These are phyloP conservation scores for Penicillium sp. DNA, from an alignment of 2,329 filamentous ascomycete genomes.

Conservation along the genomic window DNA sequence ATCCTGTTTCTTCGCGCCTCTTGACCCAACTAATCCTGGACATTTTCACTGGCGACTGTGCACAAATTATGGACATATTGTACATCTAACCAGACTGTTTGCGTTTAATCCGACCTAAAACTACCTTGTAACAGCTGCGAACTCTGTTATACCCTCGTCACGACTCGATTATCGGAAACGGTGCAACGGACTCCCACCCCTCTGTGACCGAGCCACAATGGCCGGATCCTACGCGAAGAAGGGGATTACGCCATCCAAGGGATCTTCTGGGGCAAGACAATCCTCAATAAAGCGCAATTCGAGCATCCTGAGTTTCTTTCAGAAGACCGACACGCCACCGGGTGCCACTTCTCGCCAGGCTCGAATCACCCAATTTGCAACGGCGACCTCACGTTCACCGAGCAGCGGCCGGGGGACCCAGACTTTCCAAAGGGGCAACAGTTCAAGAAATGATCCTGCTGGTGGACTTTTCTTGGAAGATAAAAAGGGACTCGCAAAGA, in stretches of 20 bases:
- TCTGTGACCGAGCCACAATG: constrained; percentile 20
- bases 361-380: constrained; percentile 54
- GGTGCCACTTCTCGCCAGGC: constrained; percentile 51
- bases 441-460: constrained; percentile 12
- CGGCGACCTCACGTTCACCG: constrained; percentile 24
- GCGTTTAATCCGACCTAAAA: background rate
- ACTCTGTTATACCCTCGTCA: background rate
- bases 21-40: background rate
- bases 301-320: constrained; percentile 74
- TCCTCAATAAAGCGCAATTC: constrained; percentile 49
- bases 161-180: background rate
- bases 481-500: constrained; percentile 20
- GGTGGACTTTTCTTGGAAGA: constrained; percentile 41
- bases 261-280: constrained; percentile 13
- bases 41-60: background rate
- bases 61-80: constrained; percentile 6
- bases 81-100: constrained; percentile 11
- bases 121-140: background rate
- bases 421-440: constrained; percentile 12
- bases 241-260: constrained; percentile 27
- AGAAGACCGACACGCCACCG: constrained; percentile 60
- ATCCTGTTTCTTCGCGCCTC: constrained; percentile 15
- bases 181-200: background rate
- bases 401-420: constrained; percentile 31
- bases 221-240: constrained; percentile 26